phyloP scores from a whole-genome alignment of 1,139 yeast species.

The Candida sp. region DNA sequence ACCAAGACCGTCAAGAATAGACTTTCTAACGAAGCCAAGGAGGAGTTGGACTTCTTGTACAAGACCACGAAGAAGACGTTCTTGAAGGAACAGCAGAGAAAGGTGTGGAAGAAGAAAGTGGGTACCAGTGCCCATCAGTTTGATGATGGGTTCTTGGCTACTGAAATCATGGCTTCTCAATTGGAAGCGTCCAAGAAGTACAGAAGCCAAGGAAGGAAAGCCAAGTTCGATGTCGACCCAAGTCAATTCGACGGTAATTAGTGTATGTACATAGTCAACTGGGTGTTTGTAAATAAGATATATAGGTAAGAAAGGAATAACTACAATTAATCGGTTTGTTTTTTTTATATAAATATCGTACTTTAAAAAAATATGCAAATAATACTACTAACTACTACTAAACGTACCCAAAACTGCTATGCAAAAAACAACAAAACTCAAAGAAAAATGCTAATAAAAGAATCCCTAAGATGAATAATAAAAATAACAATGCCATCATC shows the following conservation, averaged over 20 bases:
- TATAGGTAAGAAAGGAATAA: not conserved
- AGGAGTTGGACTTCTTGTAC: slow-evolving; percentile 40
- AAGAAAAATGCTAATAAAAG: slow-evolving; percentile 1
- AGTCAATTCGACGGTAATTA: slow-evolving; percentile 27
- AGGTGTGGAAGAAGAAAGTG: slow-evolving; percentile 44
- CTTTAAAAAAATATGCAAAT: not conserved
- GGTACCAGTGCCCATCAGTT: slow-evolving; percentile 32
- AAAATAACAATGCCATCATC: slow-evolving; percentile 6
- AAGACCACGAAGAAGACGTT: slow-evolving; percentile 47
- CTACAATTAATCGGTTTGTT: not conserved
- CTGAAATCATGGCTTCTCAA: slow-evolving; percentile 32
- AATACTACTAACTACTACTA: not conserved
- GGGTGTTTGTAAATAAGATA: not conserved
- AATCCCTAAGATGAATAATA: not conserved
- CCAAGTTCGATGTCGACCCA: slow-evolving; percentile 31
- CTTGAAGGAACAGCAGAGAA: slow-evolving; percentile 46
- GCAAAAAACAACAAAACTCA: not conserved
- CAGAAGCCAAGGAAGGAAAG: slow-evolving; percentile 34
- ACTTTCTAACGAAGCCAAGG: slow-evolving; percentile 33
- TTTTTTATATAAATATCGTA: slow-evolving; percentile 1
- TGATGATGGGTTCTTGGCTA: slow-evolving; percentile 26
- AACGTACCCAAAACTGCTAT: not conserved
- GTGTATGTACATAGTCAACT: not conserved
- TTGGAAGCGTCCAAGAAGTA: slow-evolving; percentile 40
- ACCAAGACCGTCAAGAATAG: slow-evolving; percentile 47